These are phyloP conservation scores for Schizopora paradoxa DNA, from an alignment of 1,284 basidiomycete genomes.

Conservation along the genomic window DNA sequence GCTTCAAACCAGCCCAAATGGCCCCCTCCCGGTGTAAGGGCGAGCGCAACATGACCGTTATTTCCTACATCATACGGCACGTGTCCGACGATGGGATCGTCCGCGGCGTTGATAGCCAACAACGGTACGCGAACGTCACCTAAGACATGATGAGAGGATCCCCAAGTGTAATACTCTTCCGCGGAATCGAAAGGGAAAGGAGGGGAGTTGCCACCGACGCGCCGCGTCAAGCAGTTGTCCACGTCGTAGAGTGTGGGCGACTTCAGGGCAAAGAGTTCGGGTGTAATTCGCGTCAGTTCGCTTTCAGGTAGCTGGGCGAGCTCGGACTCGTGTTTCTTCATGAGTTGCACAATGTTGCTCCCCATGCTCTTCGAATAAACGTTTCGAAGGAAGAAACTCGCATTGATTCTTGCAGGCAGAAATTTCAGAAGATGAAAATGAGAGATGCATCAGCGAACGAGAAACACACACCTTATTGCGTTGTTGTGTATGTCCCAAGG, in stretches of 20 bases:
- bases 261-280: conserved; percentile 40
- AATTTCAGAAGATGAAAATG: background rate
- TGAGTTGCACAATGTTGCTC: conserved; percentile 64
- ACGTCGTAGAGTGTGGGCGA: conserved; percentile 56
- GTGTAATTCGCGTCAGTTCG: conserved; percentile 43
- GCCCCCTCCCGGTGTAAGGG: conserved; percentile 76
- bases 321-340: conserved; percentile 54
- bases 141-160: conserved; percentile 49
- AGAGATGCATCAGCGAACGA: background rate
- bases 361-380: conserved; percentile 86
- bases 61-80: conserved; percentile 54
- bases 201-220: conserved; percentile 74
- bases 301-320: conserved; percentile 49
- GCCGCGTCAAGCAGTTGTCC: conserved; percentile 63
- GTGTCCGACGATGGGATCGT: conserved; percentile 82
- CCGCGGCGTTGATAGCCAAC: conserved; percentile 82
- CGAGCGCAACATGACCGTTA: conserved; percentile 66
- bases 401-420: conserved; percentile 51
- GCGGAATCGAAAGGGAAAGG: conserved; percentile 77
- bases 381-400: conserved; percentile 57
- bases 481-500: conserved; percentile 11
- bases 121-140: conserved; percentile 61
- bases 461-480: conserved; percentile 5
- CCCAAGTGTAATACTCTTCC: conserved; percentile 80
- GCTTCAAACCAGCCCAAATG: conserved; percentile 94